Conservation (phyloP, 2,329 filamentous ascomycete species). For the Botrytis hyacinthi region DNA sequence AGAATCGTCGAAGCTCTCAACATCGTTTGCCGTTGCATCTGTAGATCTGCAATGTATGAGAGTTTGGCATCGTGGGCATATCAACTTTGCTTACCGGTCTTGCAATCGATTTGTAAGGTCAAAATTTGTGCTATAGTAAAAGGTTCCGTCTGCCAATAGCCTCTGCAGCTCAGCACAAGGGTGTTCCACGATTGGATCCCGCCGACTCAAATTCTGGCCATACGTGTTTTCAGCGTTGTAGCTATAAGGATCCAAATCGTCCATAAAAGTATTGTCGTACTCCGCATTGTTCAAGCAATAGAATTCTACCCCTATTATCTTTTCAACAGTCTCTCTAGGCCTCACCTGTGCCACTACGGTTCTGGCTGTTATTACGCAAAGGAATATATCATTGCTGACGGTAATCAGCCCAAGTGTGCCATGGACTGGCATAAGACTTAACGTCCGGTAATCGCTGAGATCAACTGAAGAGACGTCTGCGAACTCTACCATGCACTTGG, state of each 20-base stretch:
- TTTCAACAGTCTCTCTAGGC: slow-evolving; percentile 84
- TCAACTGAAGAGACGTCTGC: slow-evolving; percentile 61
- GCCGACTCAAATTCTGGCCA: slow-evolving; percentile 55
- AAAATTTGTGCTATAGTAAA: slow-evolving; percentile 99
- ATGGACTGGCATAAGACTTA: slow-evolving; percentile 72
- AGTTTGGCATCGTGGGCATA: slow-evolving; percentile 11
- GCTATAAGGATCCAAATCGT: slow-evolving; percentile 41
- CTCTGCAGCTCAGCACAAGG: slow-evolving; percentile 90
- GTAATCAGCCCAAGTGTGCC: slow-evolving; percentile 88
- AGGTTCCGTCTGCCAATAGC: slow-evolving; percentile 86
- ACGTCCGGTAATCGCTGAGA: slow-evolving; percentile 71
- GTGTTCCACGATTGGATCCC: slow-evolving; percentile 74
- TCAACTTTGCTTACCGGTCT: slow-evolving; percentile 59
- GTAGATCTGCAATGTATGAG: slow-evolving; percentile 55
- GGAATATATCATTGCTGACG: slow-evolving; percentile 79
- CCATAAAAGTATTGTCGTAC: slow-evolving; percentile 74
- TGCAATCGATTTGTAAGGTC: slow-evolving; percentile 92
- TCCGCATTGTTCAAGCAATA: slow-evolving; percentile 85
- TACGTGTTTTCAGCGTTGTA: slow-evolving; percentile 41
- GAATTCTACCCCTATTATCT: slow-evolving; percentile 84
- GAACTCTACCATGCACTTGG: slow-evolving; percentile 83
- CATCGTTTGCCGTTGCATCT: slow-evolving; percentile 77
- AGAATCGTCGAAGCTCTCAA: slow-evolving; percentile 87
- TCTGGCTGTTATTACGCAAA: slow-evolving; percentile 83
- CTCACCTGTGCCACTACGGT: slow-evolving; percentile 76